phyloP scores from a whole-genome alignment of 495 filamentous ascomycete genomes.

The Aspergillus nidulans region DNA sequence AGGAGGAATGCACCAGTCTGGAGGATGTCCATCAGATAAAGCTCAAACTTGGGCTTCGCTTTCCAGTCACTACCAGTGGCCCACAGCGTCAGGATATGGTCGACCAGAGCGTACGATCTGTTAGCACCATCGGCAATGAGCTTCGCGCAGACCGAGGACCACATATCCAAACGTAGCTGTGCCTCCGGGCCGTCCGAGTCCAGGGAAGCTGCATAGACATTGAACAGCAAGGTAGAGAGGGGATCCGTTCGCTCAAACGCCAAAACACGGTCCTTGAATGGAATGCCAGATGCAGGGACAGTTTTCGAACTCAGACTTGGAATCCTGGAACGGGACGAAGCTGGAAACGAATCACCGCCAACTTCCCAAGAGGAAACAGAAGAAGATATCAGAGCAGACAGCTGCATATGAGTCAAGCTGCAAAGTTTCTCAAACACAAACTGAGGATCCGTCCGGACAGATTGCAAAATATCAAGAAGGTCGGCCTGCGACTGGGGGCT shows the following conservation, averaged over 20 bases:
- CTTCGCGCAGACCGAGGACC: conserved; percentile 83
- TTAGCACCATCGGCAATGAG: conserved; percentile 47
- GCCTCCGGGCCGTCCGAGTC: conserved; percentile 78
- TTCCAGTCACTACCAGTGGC: conserved; percentile 84
- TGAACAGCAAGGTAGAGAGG: conserved; percentile 79
- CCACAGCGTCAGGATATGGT: conserved; percentile 70
- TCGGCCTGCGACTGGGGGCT: conserved; percentile 68
- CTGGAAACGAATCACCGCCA: conserved; percentile 75
- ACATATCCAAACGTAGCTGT: conserved; percentile 72
- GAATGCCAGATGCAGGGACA: conserved; percentile 53
- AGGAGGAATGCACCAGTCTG: conserved; percentile 88
- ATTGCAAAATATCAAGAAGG: conserved; percentile 72
- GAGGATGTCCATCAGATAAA: conserved; percentile 87
- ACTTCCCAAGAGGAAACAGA: conserved; percentile 73
- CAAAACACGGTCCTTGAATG: conserved; percentile 41
- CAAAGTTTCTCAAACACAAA: conserved; percentile 79
- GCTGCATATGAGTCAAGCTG: conserved; percentile 66
- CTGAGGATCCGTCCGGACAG: conserved; percentile 77
- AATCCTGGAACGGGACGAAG: conserved; percentile 58
- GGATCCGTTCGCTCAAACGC: conserved; percentile 87
- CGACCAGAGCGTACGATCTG: conserved; percentile 38
- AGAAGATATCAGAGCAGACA: conserved; percentile 66
- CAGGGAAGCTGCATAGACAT: conserved; percentile 65
- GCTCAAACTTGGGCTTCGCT: conserved; percentile 80
- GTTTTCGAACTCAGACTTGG: conserved; percentile 45